Evolutionary conservation across 345 rosid genomes (phyloP), one percentile per base, ranked within the genome.

Genomic region (Cardamine resedifolia): DNA sequence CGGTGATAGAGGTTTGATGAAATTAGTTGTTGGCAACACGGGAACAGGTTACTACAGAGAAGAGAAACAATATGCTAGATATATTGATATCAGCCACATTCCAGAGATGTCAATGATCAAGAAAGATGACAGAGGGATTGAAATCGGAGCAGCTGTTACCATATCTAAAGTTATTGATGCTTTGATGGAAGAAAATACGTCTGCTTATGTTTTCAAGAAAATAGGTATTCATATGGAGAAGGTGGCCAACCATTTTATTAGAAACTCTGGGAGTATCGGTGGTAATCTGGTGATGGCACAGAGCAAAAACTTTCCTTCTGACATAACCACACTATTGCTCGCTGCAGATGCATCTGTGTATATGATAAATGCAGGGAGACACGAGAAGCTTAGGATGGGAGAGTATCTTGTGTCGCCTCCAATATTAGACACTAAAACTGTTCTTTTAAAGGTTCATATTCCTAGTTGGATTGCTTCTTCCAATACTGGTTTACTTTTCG

Each of bases 271-370:
- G 47, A 89, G 88, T 80, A 39, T 91, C 9, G 96, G 96, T 30
- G 96, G 97, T 52, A 91, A 91, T 81, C 43, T 94, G 75, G 86
- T 89, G 74, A 85, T 91, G 96, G 96, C 97, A 6, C 92, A 88
- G 73, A 85, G 84, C 71, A 73, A 77, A 18, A 72, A 70, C 16
- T 94, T 89, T 77, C 97, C 97, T 49, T 91, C 97, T 9, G 98
- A 94, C 74, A 84, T 94, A 61, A 75, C 88, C 21, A 91, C 96
- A 0, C 44, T 91, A 77, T 86, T 94, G 57, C 90, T 94, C 19
- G 87, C 88, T 21, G 87, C 73, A 44, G 92, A 79, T 66, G 80
- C 97, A 36, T 72, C 36, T 16, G 86, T 94, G 43, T 52, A 63
- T 51, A 21, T 86, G 80, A 24, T 77, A 66, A 78, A 48, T 20